Percentiles rank a stretch among this genome's conserved stretches.
Evolutionary conservation across 2,329 filamentous ascomycete species (phyloP).

Genomic region (Fusarium anthophilum): DNA sequence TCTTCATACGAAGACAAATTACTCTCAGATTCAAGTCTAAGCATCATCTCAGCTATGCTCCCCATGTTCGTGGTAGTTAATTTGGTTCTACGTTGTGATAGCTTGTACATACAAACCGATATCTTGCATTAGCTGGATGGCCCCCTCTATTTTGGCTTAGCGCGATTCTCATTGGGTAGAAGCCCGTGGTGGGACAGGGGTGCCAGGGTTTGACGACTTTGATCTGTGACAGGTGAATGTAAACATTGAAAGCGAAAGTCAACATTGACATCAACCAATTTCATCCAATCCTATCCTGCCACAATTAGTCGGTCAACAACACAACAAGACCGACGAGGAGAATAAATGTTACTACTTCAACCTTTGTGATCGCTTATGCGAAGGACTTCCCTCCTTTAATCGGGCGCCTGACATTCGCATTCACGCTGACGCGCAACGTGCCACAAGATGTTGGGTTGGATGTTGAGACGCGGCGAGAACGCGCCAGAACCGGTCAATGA

Average conservation of each 20-base stretch:
- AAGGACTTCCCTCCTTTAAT: not conserved
- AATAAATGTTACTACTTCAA: constrained; percentile 22
- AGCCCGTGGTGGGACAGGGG: constrained; percentile 1
- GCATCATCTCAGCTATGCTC: not conserved
- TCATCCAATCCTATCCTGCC: constrained; percentile 17
- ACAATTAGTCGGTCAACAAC: constrained; percentile 15
- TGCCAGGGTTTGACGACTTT: constrained; percentile 8
- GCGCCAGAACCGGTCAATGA: constrained; percentile 47
- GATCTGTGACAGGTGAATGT: constrained; percentile 30
- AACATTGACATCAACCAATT: constrained; percentile 27
- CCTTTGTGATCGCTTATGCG: constrained; percentile 27
- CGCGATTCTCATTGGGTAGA: not conserved
- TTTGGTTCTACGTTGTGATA: not conserved
- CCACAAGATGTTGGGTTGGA: constrained; percentile 66
- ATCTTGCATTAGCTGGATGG: not conserved
- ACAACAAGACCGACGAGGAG: not conserved
- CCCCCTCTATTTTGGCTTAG: constrained; percentile 2
- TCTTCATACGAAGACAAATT: not conserved
- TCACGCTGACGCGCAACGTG: not conserved
- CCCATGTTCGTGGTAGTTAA: not conserved
- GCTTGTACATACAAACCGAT: too few species aligned
- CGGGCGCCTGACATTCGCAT: not conserved
- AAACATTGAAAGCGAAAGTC: constrained; percentile 33
- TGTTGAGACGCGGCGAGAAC: constrained; percentile 59
- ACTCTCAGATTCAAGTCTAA: not conserved